phyloP scores from a whole-genome alignment of 1,139 yeast species.

The Protomyces macrosporus region DNA sequence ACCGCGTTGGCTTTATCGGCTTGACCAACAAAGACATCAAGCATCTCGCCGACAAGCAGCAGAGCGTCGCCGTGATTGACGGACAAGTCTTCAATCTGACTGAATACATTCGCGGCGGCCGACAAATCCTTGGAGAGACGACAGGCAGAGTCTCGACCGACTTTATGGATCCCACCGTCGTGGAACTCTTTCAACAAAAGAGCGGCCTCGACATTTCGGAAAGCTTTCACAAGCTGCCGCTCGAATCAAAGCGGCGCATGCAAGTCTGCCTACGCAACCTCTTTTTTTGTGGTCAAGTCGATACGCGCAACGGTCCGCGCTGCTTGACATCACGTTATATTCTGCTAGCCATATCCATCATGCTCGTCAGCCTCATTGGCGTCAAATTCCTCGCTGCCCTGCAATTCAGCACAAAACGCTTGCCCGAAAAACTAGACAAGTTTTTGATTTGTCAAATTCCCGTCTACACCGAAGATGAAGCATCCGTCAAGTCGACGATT shows the following conservation, averaged over 20 bases:
- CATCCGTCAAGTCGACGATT: slow-evolving; percentile 42
- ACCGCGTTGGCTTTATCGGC: slow-evolving; percentile 41
- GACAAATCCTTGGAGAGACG: slow-evolving; percentile 37
- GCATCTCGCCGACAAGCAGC: slow-evolving; percentile 34
- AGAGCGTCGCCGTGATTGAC: slow-evolving; percentile 38
- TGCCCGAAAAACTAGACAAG: slow-evolving; percentile 42
- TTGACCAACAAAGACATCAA: slow-evolving; percentile 39
- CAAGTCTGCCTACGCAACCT: slow-evolving; percentile 40
- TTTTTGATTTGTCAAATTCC: slow-evolving; percentile 45
- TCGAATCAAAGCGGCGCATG: slow-evolving; percentile 36
- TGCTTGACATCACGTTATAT: slow-evolving; percentile 43
- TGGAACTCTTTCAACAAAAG: slow-evolving; percentile 36
- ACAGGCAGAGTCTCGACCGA: slow-evolving; percentile 35
- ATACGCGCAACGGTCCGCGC: slow-evolving; percentile 41
- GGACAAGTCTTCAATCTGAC: slow-evolving; percentile 43
- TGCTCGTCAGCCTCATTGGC: slow-evolving; percentile 41
- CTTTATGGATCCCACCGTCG: slow-evolving; percentile 39
- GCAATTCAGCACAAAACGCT: slow-evolving; percentile 39
- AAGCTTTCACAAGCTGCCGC: slow-evolving; percentile 32
- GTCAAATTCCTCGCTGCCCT: slow-evolving; percentile 42
- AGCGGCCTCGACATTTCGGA: slow-evolving; percentile 41
- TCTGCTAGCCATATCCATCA: slow-evolving; percentile 40
- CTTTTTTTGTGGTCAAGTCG: slow-evolving; percentile 39
- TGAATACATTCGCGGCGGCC: slow-evolving; percentile 40
- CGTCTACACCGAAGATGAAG: slow-evolving; percentile 44